These are phyloP conservation scores for Lipomyces sp. DNA, from an alignment of 805 yeast species.

Conservation along the genomic window DNA sequence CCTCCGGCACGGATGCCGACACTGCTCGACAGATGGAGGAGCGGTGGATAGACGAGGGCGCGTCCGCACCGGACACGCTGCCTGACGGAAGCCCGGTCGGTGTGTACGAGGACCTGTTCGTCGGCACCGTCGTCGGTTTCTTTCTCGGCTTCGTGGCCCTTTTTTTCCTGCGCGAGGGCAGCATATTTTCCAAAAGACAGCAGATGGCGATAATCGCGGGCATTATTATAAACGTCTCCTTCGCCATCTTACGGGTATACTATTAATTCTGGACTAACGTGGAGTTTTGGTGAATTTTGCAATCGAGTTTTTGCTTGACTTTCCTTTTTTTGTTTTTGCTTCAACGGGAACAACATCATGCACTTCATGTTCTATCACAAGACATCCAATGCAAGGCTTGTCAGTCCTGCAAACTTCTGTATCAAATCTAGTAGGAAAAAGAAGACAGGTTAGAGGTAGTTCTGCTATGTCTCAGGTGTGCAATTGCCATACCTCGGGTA, in stretches of 20 bases:
- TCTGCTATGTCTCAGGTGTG: no score
- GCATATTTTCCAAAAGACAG: constrained; percentile 55
- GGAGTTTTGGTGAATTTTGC: no score
- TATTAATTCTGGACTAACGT: constrained; percentile 9
- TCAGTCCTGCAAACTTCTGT: no score
- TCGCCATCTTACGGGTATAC: constrained; percentile 55
- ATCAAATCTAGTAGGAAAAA: no score
- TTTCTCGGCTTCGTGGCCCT: constrained; percentile 71
- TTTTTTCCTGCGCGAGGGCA: constrained; percentile 57
- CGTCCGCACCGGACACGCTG: constrained; percentile 26
- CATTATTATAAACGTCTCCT: constrained; percentile 59
- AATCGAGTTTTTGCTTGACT: no score
- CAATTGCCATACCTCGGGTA: no score
- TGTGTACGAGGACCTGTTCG: constrained; percentile 58
- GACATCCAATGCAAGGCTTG: no score
- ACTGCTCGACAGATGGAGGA: constrained; percentile 40
- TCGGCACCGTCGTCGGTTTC: constrained; percentile 72
- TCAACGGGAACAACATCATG: no score
- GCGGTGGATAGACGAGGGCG: constrained; percentile 37
- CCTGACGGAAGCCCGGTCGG: constrained; percentile 41
- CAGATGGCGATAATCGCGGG: constrained; percentile 72
- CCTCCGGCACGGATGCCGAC: constrained; percentile 53
- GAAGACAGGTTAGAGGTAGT: no score
- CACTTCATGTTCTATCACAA: no score
- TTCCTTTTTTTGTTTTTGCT: no score